A percentile compares a stretch with the other conserved stretches of the same genome.
phyloP scores from a whole-genome alignment of 2,329 filamentous ascomycete genomes.

The Pseudogymnoascus sp. region DNA sequence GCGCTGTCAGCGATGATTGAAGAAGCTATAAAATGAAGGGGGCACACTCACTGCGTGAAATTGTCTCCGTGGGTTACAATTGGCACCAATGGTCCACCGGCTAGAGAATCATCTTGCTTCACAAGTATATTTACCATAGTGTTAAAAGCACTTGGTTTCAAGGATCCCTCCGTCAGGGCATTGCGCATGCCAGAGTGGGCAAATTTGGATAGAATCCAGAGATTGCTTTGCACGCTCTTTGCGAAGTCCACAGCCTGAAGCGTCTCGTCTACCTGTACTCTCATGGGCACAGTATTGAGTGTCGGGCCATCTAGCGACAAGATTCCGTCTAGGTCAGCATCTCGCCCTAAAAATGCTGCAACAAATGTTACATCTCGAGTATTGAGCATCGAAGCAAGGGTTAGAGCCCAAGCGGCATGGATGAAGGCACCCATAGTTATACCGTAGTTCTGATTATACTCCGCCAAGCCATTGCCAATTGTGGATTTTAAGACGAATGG shows the following conservation, averaged over 20 bases:
- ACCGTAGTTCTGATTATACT: background rate
- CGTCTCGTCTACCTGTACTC: slow-evolving; percentile 4
- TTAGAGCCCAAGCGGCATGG: slow-evolving; percentile 29
- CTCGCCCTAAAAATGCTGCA: slow-evolving; percentile 3
- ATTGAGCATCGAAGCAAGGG: slow-evolving; percentile 2
- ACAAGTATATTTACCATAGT: slow-evolving; percentile 11
- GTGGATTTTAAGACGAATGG: background rate
- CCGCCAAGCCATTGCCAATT: background rate
- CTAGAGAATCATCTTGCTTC: background rate
- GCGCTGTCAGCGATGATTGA: background rate
- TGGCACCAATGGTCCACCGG: background rate
- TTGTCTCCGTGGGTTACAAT: background rate
- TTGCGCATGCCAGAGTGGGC: slow-evolving; percentile 1
- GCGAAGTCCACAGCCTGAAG: background rate
- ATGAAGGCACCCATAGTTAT: background rate
- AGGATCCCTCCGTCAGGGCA: background rate
- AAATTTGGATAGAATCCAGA: background rate
- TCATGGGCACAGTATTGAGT: background rate
- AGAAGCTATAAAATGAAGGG: background rate
- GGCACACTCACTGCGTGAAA: slow-evolving; percentile 1
- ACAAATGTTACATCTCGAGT: slow-evolving; percentile 8
- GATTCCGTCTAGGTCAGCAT: background rate
- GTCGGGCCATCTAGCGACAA: slow-evolving; percentile 8
- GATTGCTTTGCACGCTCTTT: background rate
- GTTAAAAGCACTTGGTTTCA: background rate